phyloP scores from a whole-genome alignment of 2,329 filamentous ascomycete species.

The Thelonectria olida region DNA sequence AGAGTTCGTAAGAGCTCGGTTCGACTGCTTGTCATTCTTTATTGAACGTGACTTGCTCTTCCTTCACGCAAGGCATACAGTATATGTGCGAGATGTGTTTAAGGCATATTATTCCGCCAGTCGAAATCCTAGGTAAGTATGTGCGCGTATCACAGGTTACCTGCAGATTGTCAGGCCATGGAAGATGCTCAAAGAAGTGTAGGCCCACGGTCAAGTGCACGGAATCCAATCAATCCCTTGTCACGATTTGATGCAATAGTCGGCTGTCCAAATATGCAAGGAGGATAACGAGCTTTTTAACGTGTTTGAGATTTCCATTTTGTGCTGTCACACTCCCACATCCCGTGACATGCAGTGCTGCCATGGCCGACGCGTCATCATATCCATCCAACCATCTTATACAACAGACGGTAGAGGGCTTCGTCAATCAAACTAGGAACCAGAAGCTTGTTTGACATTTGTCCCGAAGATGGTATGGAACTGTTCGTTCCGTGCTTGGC shows the following conservation, averaged over 20 bases:
- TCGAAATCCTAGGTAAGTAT: too few species aligned
- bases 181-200: too few species aligned
- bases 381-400: not conserved
- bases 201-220: too few species aligned
- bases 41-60: too few species aligned
- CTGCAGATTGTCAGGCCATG: too few species aligned
- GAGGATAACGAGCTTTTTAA: not conserved
- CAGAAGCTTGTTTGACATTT: not conserved
- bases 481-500: not conserved
- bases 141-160: too few species aligned
- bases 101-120: too few species aligned
- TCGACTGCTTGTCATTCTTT: too few species aligned
- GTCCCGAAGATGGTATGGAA: not conserved
- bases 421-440: not conserved
- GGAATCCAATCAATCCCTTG: not conserved
- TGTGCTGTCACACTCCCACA: not conserved
- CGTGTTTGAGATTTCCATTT: not conserved
- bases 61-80: too few species aligned
- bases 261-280: not conserved
- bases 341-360: not conserved
- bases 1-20: too few species aligned
- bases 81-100: too few species aligned
- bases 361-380: not conserved
- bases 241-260: not conserved
- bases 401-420: not conserved